A percentile compares a stretch with the other conserved stretches of the same genome.
These are phyloP conservation scores for Pinus taeda DNA, from an alignment of 75 land plant species.

Conservation along the genomic window DNA sequence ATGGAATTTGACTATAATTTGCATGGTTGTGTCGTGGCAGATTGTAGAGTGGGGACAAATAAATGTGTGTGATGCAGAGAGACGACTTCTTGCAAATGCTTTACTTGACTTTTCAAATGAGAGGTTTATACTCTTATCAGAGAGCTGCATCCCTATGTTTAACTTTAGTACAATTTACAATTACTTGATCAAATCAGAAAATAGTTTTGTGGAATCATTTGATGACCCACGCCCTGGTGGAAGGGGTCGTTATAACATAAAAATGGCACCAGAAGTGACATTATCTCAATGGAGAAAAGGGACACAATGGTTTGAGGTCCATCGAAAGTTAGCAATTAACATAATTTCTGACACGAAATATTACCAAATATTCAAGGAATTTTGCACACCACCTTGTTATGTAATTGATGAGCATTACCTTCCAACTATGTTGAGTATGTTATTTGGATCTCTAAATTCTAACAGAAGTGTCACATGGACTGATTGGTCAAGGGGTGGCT, in stretches of 20 bases:
- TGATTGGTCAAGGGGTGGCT: slow-evolving; percentile 60
- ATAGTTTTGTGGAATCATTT: slow-evolving; percentile 60
- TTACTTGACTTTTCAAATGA: slow-evolving; percentile 65
- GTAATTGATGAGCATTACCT: slow-evolving; percentile 69
- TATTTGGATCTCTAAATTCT: slow-evolving; percentile 27
- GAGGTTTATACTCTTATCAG: slow-evolving; percentile 63
- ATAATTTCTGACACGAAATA: slow-evolving; percentile 47
- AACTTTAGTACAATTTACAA: slow-evolving; percentile 51
- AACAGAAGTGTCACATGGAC: slow-evolving; percentile 52
- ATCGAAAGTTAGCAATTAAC: slow-evolving; percentile 38
- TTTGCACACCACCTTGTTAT: slow-evolving; percentile 57
- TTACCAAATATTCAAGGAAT: slow-evolving; percentile 55
- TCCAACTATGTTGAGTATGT: slow-evolving; percentile 54
- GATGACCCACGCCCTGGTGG: slow-evolving; percentile 63
- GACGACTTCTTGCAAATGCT: slow-evolving; percentile 69
- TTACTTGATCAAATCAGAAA: slow-evolving; percentile 38
- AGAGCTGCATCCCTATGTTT: slow-evolving; percentile 58
- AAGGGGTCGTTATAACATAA: slow-evolving; percentile 52
- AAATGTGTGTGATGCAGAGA: slow-evolving; percentile 73
- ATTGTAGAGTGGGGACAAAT: slow-evolving; percentile 56
- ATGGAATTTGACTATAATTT: no score
- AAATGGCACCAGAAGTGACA: slow-evolving; percentile 57
- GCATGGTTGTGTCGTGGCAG: slow-evolving; percentile 12
- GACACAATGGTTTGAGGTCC: slow-evolving; percentile 57
- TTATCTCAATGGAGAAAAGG: slow-evolving; percentile 56